These are phyloP conservation scores for Suillus brevipes DNA, from an alignment of 768 basidiomycete genomes.

Conservation along the genomic window DNA sequence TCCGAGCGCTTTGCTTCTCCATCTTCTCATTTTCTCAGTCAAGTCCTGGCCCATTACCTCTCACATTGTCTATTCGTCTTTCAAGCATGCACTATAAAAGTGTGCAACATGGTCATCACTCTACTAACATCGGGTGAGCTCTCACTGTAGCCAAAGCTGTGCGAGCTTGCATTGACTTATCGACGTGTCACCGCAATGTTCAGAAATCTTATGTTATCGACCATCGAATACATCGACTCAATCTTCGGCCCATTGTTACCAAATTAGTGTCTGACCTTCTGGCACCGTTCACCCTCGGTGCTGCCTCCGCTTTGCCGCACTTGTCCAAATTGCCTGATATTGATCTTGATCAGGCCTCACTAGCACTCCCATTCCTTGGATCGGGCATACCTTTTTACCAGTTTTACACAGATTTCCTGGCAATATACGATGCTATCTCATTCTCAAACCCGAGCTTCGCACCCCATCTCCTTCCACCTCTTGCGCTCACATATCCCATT, in stretches of 20 bases:
- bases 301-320: conserved; percentile 4
- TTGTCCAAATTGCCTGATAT: neutral
- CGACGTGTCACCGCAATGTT: too few relatives aligned
- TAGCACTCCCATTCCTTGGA: conserved; percentile 59
- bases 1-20: too few relatives aligned
- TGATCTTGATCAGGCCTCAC: conserved; percentile 53
- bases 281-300: conserved; percentile 46
- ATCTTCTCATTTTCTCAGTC: too few relatives aligned
- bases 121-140: too few relatives aligned
- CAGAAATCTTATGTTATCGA: too few relatives aligned
- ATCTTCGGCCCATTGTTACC: conserved; percentile 41
- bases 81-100: too few relatives aligned
- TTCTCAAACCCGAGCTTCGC: conserved; percentile 80
- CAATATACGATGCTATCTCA: conserved; percentile 88
- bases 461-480: conserved; percentile 71
- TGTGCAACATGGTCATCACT: too few relatives aligned
- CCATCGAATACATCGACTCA: too few relatives aligned
- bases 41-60: too few relatives aligned
- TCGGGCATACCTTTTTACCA: conserved; percentile 82
- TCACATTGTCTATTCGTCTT: too few relatives aligned
- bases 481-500: conserved; percentile 69
- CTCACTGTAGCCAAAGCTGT: too few relatives aligned
- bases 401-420: conserved; percentile 89
- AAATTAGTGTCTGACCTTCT: conserved; percentile 61
- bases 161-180: too few relatives aligned